Evolutionary conservation across 2,329 filamentous ascomycete genomes (phyloP), one percentile per base, ranked within the genome.

Genomic region (Ophiosphaerella korrae): DNA sequence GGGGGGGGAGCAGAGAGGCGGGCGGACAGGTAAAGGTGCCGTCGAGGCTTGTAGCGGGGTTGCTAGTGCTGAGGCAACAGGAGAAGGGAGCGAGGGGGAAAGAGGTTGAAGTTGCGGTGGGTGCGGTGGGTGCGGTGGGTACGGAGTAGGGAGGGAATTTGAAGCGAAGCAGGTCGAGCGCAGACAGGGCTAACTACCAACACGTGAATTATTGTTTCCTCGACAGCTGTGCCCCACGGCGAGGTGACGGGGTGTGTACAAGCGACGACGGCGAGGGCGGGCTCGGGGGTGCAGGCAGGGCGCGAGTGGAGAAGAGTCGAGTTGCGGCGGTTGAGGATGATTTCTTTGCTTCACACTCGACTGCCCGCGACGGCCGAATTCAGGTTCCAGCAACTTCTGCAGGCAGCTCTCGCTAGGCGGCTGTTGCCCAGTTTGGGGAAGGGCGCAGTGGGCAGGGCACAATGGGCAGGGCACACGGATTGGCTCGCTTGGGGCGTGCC

Each of bases 141-240:
- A 56, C 58, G 52, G 62, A 60, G 63, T 66, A 65, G 58, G 64
- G 66, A 67, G 67, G 68, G 64, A 72, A 62, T 67, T 70, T 69
- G 68, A 68, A 70, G 68, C 68, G 66, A 70, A 64, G 65, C 50
- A 65, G 62, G 66, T 68, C 63, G 65, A 71, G 58, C 53, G 66
- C 66, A 63, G 63, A 52, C 63, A 71, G 61, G 66, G 63, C 64
- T 65, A 67, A 70, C 64, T 64, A 68, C 70, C 59, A 69, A 66
- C 70, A 73, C 71, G 71, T 73, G 71, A 69, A 69, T 65, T 64
- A 63, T 61, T 57, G 55, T 66, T 60, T 61, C 55, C 50, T 44
- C 52, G 53, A 58, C 60, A 57, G 58, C 64, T 61, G 57, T 68
- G 68, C 66, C 66, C 66, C 67, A 66, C 68, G 1, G 18, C 18